Conservation (phyloP, 768 basidiomycete species). For the Mycena indigotica region DNA sequence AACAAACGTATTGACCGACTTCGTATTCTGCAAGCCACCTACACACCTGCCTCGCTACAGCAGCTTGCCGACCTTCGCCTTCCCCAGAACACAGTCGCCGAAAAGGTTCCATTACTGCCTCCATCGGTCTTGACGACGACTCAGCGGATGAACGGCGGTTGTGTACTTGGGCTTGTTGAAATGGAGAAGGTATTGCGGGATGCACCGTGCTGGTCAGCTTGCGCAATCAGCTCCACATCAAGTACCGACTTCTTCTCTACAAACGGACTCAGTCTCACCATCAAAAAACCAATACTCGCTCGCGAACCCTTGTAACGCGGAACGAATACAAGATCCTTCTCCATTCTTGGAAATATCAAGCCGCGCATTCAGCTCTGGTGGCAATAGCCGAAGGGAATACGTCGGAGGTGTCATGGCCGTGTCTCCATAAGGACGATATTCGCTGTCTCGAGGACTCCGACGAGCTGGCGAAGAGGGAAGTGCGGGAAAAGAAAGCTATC, state of each 20-base stretch:
- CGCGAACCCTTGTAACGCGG: conserved; percentile 2
- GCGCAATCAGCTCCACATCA: conserved; percentile 8
- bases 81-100: background rate
- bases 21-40: conserved; percentile 4
- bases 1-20: background rate
- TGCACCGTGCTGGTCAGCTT: conserved; percentile 12
- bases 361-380: conserved; percentile 3
- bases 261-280: background rate
- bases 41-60: background rate
- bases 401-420: background rate
- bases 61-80: background rate
- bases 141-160: background rate
- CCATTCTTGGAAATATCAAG: conserved; percentile 7
- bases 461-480: background rate
- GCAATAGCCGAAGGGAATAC: background rate
- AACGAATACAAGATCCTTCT: conserved; percentile 10
- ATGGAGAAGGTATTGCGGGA: conserved; percentile 7
- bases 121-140: conserved; percentile 1
- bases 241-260: background rate
- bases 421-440: background rate
- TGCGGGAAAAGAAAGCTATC: background rate
- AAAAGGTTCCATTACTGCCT: conserved; percentile 1
- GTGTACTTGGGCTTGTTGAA: background rate
- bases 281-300: conserved; percentile 8
- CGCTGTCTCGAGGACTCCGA: conserved; percentile 1